A percentile compares a stretch with the other conserved stretches of the same genome.
These are phyloP conservation scores for Yamadazyma laniorum DNA, from an alignment of 805 yeast genomes.

Conservation along the genomic window DNA sequence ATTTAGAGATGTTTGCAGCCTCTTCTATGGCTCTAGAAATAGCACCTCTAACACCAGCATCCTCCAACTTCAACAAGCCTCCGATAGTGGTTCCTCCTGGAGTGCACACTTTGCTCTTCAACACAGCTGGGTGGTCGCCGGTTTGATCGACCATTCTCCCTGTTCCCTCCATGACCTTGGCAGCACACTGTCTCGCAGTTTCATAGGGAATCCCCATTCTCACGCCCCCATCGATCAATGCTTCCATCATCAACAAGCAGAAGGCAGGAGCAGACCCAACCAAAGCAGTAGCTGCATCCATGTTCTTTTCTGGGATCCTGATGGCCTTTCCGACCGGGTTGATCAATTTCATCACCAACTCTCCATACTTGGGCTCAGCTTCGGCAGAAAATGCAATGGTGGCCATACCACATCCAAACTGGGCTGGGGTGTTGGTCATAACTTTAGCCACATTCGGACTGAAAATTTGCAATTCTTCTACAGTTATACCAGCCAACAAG, in stretches of 20 bases:
- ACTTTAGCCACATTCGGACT: constrained; percentile 73
- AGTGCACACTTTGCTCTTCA: constrained; percentile 87
- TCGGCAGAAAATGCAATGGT: constrained; percentile 71
- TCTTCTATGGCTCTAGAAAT: constrained; percentile 88
- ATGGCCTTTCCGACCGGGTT: constrained; percentile 66
- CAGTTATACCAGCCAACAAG: constrained; percentile 89
- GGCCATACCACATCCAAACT: constrained; percentile 91
- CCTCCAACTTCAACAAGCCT: constrained; percentile 90
- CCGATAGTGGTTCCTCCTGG: constrained; percentile 99
- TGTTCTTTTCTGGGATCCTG: constrained; percentile 80
- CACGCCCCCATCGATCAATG: constrained; percentile 91
- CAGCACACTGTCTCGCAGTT: constrained; percentile 80
- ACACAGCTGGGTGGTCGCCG: constrained; percentile 83
- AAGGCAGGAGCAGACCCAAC: constrained; percentile 98
- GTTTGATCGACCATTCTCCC: constrained; percentile 83
- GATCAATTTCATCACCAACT: constrained; percentile 51
- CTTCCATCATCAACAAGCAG: constrained; percentile 82
- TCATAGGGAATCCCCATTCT: constrained; percentile 89
- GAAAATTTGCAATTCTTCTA: constrained; percentile 57
- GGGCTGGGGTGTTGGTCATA: constrained; percentile 98
- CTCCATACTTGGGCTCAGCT: constrained; percentile 43
- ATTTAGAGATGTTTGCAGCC: constrained; percentile 78
- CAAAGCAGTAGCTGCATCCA: constrained; percentile 94
- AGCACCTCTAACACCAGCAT: constrained; percentile 81
- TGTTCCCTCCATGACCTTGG: constrained; percentile 92